Conservation (phyloP, 345 rosid genomes). For the Rubroshorea leprosula region DNA sequence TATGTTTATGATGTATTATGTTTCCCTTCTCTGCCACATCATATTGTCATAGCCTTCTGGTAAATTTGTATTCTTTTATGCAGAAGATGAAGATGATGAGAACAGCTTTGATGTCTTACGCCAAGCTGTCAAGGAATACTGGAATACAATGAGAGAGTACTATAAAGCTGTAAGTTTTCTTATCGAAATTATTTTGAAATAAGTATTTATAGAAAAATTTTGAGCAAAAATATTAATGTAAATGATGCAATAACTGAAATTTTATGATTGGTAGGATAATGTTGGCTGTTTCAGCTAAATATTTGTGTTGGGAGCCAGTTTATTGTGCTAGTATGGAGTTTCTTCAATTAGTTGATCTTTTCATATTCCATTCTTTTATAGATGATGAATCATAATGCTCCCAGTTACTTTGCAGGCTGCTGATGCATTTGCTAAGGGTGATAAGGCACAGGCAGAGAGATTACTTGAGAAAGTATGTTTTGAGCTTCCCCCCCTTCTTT, state of each 20-base stretch:
- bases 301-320: background rate
- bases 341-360: background rate
- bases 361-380: background rate
- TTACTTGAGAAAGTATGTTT: conserved; percentile 37
- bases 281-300: background rate
- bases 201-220: no score
- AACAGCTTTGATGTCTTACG: conserved; percentile 41
- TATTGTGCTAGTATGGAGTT: background rate
- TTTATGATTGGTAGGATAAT: background rate
- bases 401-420: conserved; percentile 39
- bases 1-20: background rate
- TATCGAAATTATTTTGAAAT: background rate
- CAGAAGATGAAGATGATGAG: conserved; percentile 38
- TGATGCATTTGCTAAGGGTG: conserved; percentile 44
- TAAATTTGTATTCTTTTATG: conserved; percentile 13
- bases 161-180: conserved; percentile 49
- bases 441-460: conserved; percentile 42
- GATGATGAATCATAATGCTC: conserved; percentile 10
- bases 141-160: conserved; percentile 53
- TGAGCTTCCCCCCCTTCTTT: background rate
- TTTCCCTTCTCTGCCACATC: background rate
- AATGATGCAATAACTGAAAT: background rate
- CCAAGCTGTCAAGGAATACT: conserved; percentile 50
- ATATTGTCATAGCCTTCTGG: conserved; percentile 7
- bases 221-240: background rate